Evolutionary conservation across 148 eudicot genomes (phyloP).

Genomic region (Rhododendron kiyosumense): DNA sequence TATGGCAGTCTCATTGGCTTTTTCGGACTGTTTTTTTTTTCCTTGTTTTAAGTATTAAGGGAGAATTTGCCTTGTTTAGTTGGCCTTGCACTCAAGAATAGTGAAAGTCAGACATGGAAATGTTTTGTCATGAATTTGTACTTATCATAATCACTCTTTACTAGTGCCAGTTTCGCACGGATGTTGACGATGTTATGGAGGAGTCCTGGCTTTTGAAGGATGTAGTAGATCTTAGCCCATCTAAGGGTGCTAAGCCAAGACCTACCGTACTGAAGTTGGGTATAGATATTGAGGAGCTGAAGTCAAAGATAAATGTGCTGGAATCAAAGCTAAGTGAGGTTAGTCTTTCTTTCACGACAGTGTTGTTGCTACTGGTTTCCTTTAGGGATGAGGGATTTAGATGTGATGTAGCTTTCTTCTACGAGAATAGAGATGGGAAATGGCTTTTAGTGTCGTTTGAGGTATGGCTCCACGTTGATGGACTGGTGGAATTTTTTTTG

Average conservation of each 20-base stretch:
- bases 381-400: not conserved
- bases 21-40: not conserved
- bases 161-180: slow-evolving; percentile 18
- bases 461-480: not conserved
- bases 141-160: slow-evolving; percentile 3
- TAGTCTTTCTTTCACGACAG: slow-evolving; percentile 1
- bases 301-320: slow-evolving; percentile 37
- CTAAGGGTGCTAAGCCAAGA: slow-evolving; percentile 20
- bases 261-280: slow-evolving; percentile 10
- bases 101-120: not conserved
- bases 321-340: slow-evolving; percentile 54
- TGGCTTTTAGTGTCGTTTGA: not conserved
- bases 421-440: not conserved
- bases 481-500: not conserved
- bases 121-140: not conserved
- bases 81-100: not conserved
- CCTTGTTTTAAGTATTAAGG: not conserved
- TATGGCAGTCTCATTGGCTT: not conserved
- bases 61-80: not conserved
- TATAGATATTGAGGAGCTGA: slow-evolving; percentile 40
- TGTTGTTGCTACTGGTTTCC: not conserved
- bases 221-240: slow-evolving; percentile 14
- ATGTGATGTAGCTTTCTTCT: no score
- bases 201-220: slow-evolving; percentile 19
- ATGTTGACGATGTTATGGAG: slow-evolving; percentile 27